A percentile compares a stretch with the other conserved stretches of the same genome.
These are phyloP conservation scores for Macrophomina tecta DNA, from an alignment of 2,329 filamentous ascomycete genomes.

Conservation along the genomic window DNA sequence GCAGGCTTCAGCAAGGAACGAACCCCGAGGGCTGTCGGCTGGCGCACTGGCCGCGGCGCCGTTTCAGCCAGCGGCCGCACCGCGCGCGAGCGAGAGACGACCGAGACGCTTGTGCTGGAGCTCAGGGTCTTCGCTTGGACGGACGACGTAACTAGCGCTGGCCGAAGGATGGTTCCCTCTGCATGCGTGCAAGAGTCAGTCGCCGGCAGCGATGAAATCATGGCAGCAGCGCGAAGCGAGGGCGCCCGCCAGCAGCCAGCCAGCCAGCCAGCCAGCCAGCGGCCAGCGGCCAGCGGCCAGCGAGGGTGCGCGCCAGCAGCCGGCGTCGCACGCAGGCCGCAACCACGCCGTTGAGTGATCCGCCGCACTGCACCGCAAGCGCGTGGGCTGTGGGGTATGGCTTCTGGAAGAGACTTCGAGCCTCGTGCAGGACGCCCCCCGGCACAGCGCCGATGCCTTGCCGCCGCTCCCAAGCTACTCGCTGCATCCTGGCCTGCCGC, in stretches of 20 bases:
- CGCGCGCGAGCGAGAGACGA: background rate
- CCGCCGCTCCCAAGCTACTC: too few relatives aligned
- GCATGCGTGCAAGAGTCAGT: constrained; percentile 12
- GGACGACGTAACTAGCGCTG: background rate
- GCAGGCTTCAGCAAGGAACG: constrained; percentile 1
- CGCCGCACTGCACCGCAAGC: too few relatives aligned
- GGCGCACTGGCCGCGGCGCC: background rate
- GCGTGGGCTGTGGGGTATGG: background rate
- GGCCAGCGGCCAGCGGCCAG: background rate
- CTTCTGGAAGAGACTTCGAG: background rate
- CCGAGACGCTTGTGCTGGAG: background rate
- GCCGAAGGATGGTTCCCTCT: background rate
- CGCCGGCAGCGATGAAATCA: constrained; percentile 18
- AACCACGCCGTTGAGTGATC: too few relatives aligned
- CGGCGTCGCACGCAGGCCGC: too few relatives aligned
- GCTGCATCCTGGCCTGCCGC: too few relatives aligned
- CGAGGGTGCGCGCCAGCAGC: background rate
- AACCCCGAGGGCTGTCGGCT: background rate
- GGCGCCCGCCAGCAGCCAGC: background rate
- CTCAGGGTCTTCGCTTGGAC: background rate
- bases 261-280: background rate
- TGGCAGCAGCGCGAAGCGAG: constrained; percentile 14
- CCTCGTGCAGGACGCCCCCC: background rate
- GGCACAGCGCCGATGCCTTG: background rate
- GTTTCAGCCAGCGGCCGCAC: background rate